Percentiles rank a stretch among this genome's conserved stretches.
Conservation (phyloP, 1,284 basidiomycete species). For the Cryptococcus sp. region DNA sequence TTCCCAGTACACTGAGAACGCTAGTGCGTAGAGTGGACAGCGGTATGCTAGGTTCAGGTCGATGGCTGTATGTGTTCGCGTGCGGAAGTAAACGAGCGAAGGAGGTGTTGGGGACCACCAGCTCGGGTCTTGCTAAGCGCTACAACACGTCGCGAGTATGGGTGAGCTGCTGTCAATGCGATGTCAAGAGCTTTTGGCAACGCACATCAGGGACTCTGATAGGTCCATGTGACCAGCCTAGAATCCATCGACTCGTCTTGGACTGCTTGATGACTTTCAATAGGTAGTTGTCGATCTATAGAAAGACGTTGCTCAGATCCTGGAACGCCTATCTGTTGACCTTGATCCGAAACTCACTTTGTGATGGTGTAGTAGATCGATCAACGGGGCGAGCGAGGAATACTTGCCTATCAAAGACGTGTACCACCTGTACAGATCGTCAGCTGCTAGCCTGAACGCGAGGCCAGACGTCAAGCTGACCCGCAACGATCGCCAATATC, state of each 20-base stretch:
- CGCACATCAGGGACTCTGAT: constrained; percentile 71
- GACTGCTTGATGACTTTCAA: constrained; percentile 81
- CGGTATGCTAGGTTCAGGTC: constrained; percentile 42
- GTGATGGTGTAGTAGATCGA: constrained; percentile 60
- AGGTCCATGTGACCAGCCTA: constrained; percentile 77
- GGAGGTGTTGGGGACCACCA: constrained; percentile 55
- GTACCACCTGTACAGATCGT: constrained; percentile 69
- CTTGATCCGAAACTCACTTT: constrained; percentile 55
- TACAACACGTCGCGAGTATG: constrained; percentile 6
- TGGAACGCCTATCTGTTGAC: not conserved
- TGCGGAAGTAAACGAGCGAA: constrained; percentile 59
- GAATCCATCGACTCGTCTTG: constrained; percentile 81
- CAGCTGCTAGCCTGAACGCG: not conserved
- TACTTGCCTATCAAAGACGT: constrained; percentile 89
- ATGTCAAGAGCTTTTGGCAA: not conserved
- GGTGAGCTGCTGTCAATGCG: constrained; percentile 3
- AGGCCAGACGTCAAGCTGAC: constrained; percentile 8
- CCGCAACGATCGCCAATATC: constrained; percentile 56
- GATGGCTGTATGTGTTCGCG: constrained; percentile 42
- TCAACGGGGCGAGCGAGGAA: constrained; percentile 67
- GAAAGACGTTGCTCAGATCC: not conserved
- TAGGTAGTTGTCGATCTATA: constrained; percentile 78
- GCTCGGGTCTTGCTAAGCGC: constrained; percentile 24
- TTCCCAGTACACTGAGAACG: constrained; percentile 22
- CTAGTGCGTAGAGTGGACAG: constrained; percentile 49